These are phyloP conservation scores for Adansonia gregorii DNA, from an alignment of 441 rosid species.

Conservation along the genomic window DNA sequence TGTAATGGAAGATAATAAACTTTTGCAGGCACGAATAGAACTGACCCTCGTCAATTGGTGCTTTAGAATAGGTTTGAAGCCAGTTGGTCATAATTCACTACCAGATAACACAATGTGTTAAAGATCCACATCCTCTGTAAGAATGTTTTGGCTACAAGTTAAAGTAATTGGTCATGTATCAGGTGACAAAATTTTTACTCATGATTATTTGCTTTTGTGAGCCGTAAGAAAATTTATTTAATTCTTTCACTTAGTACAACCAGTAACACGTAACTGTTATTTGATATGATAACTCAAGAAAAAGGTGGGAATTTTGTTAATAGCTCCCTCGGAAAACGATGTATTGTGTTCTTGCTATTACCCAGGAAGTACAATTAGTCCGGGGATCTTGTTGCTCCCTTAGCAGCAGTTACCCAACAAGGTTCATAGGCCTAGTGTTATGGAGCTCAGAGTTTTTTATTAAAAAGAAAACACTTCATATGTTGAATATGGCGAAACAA, in stretches of 20 bases:
- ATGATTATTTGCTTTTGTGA: not conserved
- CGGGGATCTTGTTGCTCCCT: not conserved
- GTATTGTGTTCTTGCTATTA: not conserved
- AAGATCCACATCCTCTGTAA: constrained; percentile 52
- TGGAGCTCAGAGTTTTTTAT: too few species aligned
- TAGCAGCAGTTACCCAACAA: not conserved
- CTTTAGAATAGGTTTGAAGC: constrained; percentile 70
- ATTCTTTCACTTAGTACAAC: not conserved
- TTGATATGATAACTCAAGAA: not conserved
- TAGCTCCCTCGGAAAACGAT: not conserved
- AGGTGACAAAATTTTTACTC: constrained; percentile 12
- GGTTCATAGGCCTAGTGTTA: not conserved
- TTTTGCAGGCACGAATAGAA: constrained; percentile 82
- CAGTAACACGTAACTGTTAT: not conserved
- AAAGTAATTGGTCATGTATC: constrained; percentile 30
- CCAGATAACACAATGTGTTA: constrained; percentile 65
- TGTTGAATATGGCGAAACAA: too few species aligned
- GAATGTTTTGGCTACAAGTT: constrained; percentile 30
- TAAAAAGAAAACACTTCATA: too few species aligned
- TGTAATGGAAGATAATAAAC: not conserved
- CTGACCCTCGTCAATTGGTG: constrained; percentile 54
- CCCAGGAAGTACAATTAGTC: not conserved
- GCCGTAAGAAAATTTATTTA: not conserved
- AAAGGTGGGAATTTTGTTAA: not conserved
- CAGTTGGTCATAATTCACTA: constrained; percentile 59